Base-by-base conservation (phyloP, 2,329 filamentous ascomycete genomes). In the Phaeosphaeriaceae sp. region DNA sequence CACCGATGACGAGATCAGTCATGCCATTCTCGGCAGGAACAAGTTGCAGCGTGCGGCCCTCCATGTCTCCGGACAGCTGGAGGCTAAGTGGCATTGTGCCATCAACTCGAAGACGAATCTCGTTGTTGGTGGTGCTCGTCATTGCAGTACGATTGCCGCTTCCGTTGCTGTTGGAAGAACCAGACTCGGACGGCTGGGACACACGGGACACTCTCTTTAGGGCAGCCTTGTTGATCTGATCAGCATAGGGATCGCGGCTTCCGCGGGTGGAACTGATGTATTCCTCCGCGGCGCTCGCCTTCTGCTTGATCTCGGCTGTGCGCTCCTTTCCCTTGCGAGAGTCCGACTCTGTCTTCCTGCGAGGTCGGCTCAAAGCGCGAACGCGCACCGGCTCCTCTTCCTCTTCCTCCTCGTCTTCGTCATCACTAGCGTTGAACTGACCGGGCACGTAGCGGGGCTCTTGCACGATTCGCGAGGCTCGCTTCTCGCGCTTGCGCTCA, bases 11-110 rank as follows among this genome's bases (percentile, higher is more conserved):
- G 32, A 78, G 61, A 32, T 77, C 75, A 30, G 73, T 74, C 71
- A 75, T 76, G 17, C 76, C 75, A 47, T 72, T 68, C 48, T 76
- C 75, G 42, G 63, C 65, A 40, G 74, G 74, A 23, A 72, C 62
- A 43, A 78, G 58, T n/a, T 68, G 68, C 24, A 78, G 61, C 10
- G 67, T 76, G 51, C 76, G 75, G 15, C 75, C 75, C 53, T 78
- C 75, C 72, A 77, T 77, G 30, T 78, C 74, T 28, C 76, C 76
- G 42, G 72, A 73, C 55, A 78, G 71, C 21, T 72, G 69, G 35
- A 78, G 65, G 42, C 68, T 75, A 32, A 76, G 64, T 28, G 71
- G 70, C 22, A 70, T 69, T 24, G 73, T 69, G 19, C 72, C 69
- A 55, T 74, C 73, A 13, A 78, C 67, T n/a, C 70, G 68, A 23